Evolutionary conservation across 106 monocot genomes (phyloP).

Genomic region (Chionographis japonica): DNA sequence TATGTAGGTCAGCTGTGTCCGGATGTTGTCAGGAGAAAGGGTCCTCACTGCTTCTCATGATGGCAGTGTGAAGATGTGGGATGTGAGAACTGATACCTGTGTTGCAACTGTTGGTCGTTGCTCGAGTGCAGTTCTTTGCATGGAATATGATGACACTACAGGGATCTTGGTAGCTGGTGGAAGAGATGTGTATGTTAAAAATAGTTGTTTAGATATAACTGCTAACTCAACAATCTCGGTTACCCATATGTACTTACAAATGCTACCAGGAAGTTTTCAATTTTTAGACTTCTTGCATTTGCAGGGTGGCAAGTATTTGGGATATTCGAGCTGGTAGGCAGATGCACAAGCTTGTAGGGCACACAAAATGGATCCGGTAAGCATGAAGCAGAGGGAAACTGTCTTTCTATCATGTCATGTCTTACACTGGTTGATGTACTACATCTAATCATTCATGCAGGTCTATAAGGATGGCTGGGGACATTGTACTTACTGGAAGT

Average conservation of each 20-base stretch:
- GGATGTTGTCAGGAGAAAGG: slow-evolving; percentile 97
- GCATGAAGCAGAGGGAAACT: not conserved
- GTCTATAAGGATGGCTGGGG: slow-evolving; percentile 90
- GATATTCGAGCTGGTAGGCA: slow-evolving; percentile 94
- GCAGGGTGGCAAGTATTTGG: slow-evolving; percentile 84
- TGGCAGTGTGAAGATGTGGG: slow-evolving; percentile 99
- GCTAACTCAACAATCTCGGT: not conserved
- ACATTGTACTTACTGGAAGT: slow-evolving; percentile 91
- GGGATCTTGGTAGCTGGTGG: slow-evolving; percentile 92
- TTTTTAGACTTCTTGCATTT: slow-evolving; percentile 5
- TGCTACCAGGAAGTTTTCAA: too few relatives aligned
- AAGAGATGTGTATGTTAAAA: slow-evolving; percentile 80
- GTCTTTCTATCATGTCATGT: not conserved
- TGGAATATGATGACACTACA: slow-evolving; percentile 96
- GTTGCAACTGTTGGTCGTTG: slow-evolving; percentile 94
- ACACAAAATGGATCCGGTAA: slow-evolving; percentile 96
- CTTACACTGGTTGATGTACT: slow-evolving; percentile 1
- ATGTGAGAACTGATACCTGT: slow-evolving; percentile 99
- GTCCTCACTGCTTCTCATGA: slow-evolving; percentile 97
- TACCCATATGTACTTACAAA: too few relatives aligned
- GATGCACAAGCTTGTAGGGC: slow-evolving; percentile 94
- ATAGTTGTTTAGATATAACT: not conserved
- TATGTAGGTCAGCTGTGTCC: slow-evolving; percentile 78
- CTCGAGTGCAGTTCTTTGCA: slow-evolving; percentile 78
- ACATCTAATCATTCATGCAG: slow-evolving; percentile 30